phyloP scores from a whole-genome alignment of 176 grass and related monocot species.

The Canna indica region DNA sequence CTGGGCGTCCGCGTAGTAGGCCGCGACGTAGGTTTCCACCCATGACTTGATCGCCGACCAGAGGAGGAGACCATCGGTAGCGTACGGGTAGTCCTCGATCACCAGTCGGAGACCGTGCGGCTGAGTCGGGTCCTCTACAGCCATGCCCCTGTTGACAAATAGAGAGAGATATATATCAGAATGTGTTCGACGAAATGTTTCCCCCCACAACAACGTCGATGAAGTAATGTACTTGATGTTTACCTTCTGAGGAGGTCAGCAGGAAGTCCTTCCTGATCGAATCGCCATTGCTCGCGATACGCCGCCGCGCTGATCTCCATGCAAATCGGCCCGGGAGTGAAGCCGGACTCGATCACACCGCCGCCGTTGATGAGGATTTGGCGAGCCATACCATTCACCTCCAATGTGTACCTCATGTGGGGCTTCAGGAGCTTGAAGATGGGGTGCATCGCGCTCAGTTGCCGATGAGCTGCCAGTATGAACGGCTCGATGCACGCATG shows the following conservation, averaged over 20 bases:
- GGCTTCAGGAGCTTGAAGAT: conserved; percentile 89
- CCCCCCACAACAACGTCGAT: too few relatives aligned
- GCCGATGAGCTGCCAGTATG: conserved; percentile 71
- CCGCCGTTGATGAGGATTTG: conserved; percentile 93
- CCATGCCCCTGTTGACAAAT: conserved; percentile 53
- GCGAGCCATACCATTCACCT: conserved; percentile 84
- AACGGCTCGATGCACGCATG: conserved; percentile 91
- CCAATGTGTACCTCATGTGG: conserved; percentile 87
- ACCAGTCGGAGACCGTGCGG: conserved; percentile 64
- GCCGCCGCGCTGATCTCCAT: conserved; percentile 69
- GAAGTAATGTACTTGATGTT: background rate
- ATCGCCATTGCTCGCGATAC: conserved; percentile 56
- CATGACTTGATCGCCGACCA: conserved; percentile 71
- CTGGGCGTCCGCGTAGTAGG: conserved; percentile 48
- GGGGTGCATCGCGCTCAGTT: conserved; percentile 87
- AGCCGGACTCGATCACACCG: conserved; percentile 85
- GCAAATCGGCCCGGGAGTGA: conserved; percentile 60
- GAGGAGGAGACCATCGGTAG: conserved; percentile 66
- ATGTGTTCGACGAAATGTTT: background rate
- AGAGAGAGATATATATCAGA: background rate
- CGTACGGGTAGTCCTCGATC: conserved; percentile 94
- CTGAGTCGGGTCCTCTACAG: conserved; percentile 60
- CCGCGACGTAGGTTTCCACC: conserved; percentile 45
- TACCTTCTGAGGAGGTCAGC: conserved; percentile 84
- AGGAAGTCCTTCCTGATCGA: conserved; percentile 89